These are phyloP conservation scores for Acanthamoeba healyi DNA, from an alignment of 208 protist species.

Conservation along the genomic window DNA sequence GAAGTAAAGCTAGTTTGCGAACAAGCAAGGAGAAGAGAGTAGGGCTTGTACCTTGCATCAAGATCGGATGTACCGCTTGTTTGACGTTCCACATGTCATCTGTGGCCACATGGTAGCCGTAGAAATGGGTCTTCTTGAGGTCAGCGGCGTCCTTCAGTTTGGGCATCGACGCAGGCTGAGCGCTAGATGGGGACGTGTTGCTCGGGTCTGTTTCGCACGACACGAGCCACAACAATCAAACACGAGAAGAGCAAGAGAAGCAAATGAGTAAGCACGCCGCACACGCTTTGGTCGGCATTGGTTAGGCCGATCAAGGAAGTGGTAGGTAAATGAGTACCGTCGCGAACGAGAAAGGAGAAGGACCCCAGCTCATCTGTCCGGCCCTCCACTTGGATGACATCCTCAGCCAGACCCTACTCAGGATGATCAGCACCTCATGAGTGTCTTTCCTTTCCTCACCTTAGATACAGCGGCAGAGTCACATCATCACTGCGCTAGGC, in stretches of 20 bases:
- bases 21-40: background rate
- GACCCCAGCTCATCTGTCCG: constrained; percentile 14
- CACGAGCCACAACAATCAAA: background rate
- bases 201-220: background rate
- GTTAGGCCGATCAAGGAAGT: no score
- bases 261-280: background rate
- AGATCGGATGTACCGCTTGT: background rate
- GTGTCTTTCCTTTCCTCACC: no score
- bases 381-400: constrained; percentile 62
- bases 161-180: background rate
- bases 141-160: background rate
- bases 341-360: constrained; percentile 39
- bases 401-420: background rate
- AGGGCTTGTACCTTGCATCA: background rate
- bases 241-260: background rate
- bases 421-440: no score
- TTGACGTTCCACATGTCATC: constrained; percentile 39
- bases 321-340: no score
- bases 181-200: background rate
- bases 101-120: constrained; percentile 19
- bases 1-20: background rate
- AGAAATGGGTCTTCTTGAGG: constrained; percentile 18
- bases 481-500: background rate
- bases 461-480: background rate
- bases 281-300: no score